Conservation (phyloP, 2,329 filamentous ascomycete species). For the Colletotrichum orbiculare region DNA sequence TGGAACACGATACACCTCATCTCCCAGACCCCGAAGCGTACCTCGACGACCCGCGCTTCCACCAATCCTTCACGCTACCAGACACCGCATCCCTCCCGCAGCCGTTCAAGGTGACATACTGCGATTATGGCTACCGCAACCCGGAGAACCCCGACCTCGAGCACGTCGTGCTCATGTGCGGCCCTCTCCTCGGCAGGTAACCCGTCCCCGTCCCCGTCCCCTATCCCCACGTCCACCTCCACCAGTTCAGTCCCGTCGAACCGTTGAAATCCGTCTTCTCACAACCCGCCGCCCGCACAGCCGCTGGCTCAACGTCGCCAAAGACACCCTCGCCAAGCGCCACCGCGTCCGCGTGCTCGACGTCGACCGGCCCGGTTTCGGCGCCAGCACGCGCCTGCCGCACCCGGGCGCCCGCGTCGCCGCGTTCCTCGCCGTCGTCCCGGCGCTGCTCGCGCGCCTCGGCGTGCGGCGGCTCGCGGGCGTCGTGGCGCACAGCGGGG, state of each 20-base stretch:
- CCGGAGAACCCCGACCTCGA: conserved; percentile 40
- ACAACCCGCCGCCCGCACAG: not conserved
- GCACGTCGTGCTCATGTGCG: conserved; percentile 45
- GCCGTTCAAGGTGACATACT: conserved; percentile 40
- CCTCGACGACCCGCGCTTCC: conserved; percentile 42
- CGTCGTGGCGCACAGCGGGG: conserved; percentile 45
- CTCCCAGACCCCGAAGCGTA: conserved; percentile 23
- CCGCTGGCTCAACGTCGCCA: conserved; percentile 42
- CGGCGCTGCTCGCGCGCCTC: conserved; percentile 48
- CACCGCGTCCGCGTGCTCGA: conserved; percentile 47
- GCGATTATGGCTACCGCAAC: conserved; percentile 47
- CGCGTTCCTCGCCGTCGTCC: conserved; percentile 45
- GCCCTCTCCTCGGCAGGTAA: conserved; percentile 41
- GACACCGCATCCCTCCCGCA: conserved; percentile 37
- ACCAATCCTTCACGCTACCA: conserved; percentile 41
- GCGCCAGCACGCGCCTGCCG: conserved; percentile 43
- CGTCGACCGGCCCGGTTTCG: conserved; percentile 50
- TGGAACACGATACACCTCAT: not conserved
- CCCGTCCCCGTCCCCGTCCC: no score
- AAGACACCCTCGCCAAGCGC: conserved; percentile 46
- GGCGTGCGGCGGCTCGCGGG: conserved; percentile 42
- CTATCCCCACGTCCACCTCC: not conserved
- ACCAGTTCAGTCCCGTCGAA: not conserved
- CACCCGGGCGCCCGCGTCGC: conserved; percentile 37
- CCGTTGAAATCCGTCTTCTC: not conserved